Evolutionary conservation across 495 filamentous ascomycete species (phyloP), one percentile per base, ranked within the genome.

Genomic region (Penicillium maclennaniae): DNA sequence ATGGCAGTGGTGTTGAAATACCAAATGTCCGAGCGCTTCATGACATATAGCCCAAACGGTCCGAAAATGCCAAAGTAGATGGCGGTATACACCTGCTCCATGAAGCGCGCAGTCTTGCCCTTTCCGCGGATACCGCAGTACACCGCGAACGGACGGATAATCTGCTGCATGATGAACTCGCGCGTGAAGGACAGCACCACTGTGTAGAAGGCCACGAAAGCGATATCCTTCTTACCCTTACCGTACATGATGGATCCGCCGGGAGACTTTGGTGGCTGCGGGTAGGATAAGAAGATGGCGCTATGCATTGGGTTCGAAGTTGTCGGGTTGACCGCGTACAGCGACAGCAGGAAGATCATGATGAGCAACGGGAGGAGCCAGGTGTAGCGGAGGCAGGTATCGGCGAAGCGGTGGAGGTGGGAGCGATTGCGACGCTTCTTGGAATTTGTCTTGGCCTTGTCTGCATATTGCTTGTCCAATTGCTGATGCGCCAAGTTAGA

Each of bases 11-110:
- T 95, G 71, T 95, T 91, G 80, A 97, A 98, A 68, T 96, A 97
- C 93, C 93, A 98, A n/a, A 98, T 82, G 10, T 91, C 86, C 7
- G 91, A 89, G 23, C 82, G 78, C 58, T 78, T 86, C 95, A 98
- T 97, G 52, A 97, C 89, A 59, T 87, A 98, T 67, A 97, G 71
- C 40, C 93, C 93, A 41, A 83, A 84, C 1, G 95, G 93, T 6
- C 91, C 90, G 49, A 95, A 83, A 47, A 96, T 62, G 9, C 71
- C 83, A 63, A 97, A 97, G 76, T 98, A 98, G 27, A 97, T 77
- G n/a, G 91, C 93, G 2, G 92, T 97, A 75, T 98, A 98, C 58
- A 88, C 81, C 71, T 98, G 93, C 70, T 98, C 93, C 89, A 97
- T 95, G 78, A 95, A 97, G 15, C 93, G 85, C 9, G 87, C 79